A percentile compares a stretch with the other conserved stretches of the same genome.
phyloP scores from a whole-genome alignment of 257 asterid species.

The Gynochthodes officinalis region DNA sequence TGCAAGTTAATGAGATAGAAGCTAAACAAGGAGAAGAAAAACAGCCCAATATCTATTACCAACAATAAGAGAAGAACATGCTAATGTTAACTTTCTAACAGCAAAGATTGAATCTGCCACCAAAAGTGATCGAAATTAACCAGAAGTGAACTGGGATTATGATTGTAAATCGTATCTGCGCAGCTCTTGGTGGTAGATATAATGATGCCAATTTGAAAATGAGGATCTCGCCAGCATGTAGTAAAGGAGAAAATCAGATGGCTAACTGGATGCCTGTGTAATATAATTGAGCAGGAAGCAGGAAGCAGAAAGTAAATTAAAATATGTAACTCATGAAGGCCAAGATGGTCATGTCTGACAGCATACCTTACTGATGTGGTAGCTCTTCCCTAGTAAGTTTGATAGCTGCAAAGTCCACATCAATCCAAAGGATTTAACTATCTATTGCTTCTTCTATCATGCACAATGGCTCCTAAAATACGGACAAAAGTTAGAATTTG shows the following conservation, averaged over 20 bases:
- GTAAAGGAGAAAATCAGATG: background rate
- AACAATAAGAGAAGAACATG: background rate
- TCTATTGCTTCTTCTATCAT: conserved; percentile 17
- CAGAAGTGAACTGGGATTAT: background rate
- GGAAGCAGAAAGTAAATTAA: too few species aligned
- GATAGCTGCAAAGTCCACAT: conserved; percentile 7
- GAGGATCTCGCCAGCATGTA: conserved; percentile 4
- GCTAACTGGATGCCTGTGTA: background rate
- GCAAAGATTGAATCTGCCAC: background rate
- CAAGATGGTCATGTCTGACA: background rate
- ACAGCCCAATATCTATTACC: background rate
- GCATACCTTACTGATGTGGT: conserved; percentile 4
- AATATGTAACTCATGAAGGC: conserved; percentile 1
- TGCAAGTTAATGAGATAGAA: background rate
- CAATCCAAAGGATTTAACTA: conserved; percentile 12
- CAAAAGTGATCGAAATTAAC: background rate
- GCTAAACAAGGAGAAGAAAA: background rate
- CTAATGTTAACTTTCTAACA: background rate
- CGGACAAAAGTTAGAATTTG: background rate
- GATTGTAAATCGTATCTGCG: background rate
- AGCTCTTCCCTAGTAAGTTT: conserved; percentile 7
- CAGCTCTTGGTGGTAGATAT: background rate
- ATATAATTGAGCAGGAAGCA: background rate
- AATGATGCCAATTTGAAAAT: background rate
- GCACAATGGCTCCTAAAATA: conserved; percentile 23